Evolutionary conservation across 192 early-diverging fungal species (phyloP), one percentile per base, ranked within the genome.

Genomic region (Gamsiella multidivaricata): DNA sequence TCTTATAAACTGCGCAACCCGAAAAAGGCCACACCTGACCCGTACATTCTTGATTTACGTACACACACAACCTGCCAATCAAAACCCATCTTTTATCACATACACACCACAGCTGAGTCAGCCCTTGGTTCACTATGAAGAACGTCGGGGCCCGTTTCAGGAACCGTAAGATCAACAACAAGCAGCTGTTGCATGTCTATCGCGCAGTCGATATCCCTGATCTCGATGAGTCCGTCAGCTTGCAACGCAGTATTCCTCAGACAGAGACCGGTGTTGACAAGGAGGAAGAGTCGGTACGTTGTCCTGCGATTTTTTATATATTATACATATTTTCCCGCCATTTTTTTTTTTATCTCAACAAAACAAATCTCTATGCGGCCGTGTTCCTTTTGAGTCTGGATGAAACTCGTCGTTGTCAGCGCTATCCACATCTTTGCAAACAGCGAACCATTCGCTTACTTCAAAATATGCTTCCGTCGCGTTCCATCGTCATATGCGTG

Each of bases 181-280:
- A 94, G 82, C 91, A 93, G 68, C 79, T 89, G 31, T 83, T 99
- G 60, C 88, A 87, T 47, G 93, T 99, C 52, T 91, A 88, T 78
- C 89, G 90, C 37, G 91, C 86, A 61, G 73, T 88, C 37, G 94
- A 99, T 67, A 88, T 95, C 23, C 89, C 88, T 31, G 96, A 97
- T 81, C 84, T 97, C 33, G 93, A 94, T 57, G 85, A 90, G 29
- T 73, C 85, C n/a, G 86, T 88, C 51, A 86, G 89, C 54, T 51
- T 81, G 7, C 91, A 87, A 43, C 78, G 90, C 20, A 78, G 87
- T 31, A 83, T 90, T 12, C 84, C 89, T 26, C 80, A 87, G 62
- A 88, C 94, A 45, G 93, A 93, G 54, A 99, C 96, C 12, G 97
- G 97, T 65, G 97, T 99, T 6, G 96, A 98, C 69, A 97, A 99